Evolutionary conservation across 2,329 filamentous ascomycete species (phyloP).

Genomic region (Arthrobotrys entomopaga): DNA sequence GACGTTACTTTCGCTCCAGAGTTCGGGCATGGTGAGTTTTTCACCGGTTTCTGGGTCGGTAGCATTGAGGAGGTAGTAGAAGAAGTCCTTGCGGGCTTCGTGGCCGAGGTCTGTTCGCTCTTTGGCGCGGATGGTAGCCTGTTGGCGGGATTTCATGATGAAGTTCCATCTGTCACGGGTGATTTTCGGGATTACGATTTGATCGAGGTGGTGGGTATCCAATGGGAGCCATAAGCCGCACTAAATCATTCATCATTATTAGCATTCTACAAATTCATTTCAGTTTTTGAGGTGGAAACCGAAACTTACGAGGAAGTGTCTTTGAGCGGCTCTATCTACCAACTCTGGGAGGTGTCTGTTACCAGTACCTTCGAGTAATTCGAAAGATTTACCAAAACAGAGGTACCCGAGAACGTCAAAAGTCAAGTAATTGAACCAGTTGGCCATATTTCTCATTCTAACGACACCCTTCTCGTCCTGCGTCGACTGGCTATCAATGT

Average conservation of each 20-base stretch:
- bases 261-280: background rate
- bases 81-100: constrained; percentile 63
- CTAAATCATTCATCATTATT: constrained; percentile 61
- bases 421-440: constrained; percentile 61
- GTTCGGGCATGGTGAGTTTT: constrained; percentile 73
- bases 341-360: constrained; percentile 64
- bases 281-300: background rate
- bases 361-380: constrained; percentile 65
- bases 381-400: constrained; percentile 67
- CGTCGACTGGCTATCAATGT: constrained; percentile 63
- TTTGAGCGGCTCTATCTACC: constrained; percentile 64
- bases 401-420: constrained; percentile 68
- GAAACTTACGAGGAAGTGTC: constrained; percentile 63
- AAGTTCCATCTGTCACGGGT: constrained; percentile 75
- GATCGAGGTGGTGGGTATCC: constrained; percentile 73
- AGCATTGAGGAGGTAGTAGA: constrained; percentile 67
- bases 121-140: constrained; percentile 56
- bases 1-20: constrained; percentile 77
- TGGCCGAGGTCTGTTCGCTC: constrained; percentile 63
- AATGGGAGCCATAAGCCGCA: constrained; percentile 78
- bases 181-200: constrained; percentile 74
- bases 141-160: constrained; percentile 73
- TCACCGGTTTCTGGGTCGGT: constrained; percentile 76
- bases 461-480: constrained; percentile 66
- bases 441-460: constrained; percentile 70